Evolutionary conservation across 805 yeast species (phyloP), one percentile per base, ranked within the genome.

Genomic region (Candida andamanensis): DNA sequence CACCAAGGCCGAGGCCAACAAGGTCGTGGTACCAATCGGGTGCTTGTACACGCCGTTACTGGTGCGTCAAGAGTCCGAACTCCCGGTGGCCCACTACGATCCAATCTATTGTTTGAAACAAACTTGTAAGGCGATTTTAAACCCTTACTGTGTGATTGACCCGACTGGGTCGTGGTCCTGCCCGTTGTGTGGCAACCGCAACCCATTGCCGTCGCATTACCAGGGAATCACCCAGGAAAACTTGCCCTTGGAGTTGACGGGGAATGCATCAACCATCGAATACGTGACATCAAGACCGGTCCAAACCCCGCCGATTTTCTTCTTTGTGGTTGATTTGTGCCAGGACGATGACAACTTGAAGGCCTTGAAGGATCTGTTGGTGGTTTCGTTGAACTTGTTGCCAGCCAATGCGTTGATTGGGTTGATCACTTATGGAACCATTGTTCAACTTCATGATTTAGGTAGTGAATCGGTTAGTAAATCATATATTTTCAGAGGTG

Each of bases 31-130:
- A 8, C 83, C 83, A 2, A 47, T 75, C 19, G 77, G 78, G 0
- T 65, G 78, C 21, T 42, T 76, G 27, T 77, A 75, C 47, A 77
- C 80, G 5, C 85, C 85, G 1, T 52, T 78, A 39, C 70, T 71
- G 51, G 67, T 60, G 27, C 63, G 69, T 35, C 58, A 63, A 9
- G 40, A 33, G n/a, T 30, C 29, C 20, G 60, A 54, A 4, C 60
- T 68, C 18, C 50, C 58, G 3, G 25, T 45, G 5, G 52, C 50
- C 12, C 45, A 71, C 15, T 58, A 62, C 0, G 61, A 63, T 10
- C 52, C 71, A 15, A 59, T 48, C 12, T 44, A 63, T 15, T 78
- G 84, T 50, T 29, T 39, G 36, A 39, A 42, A 26, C 67, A 74
- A 17, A 67, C 63, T 30, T 78, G 85, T 54, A 64, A 69, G 28